Evolutionary conservation across 1,284 basidiomycete genomes (phyloP), one percentile per base, ranked within the genome.

Genomic region (Ustilago nuda): DNA sequence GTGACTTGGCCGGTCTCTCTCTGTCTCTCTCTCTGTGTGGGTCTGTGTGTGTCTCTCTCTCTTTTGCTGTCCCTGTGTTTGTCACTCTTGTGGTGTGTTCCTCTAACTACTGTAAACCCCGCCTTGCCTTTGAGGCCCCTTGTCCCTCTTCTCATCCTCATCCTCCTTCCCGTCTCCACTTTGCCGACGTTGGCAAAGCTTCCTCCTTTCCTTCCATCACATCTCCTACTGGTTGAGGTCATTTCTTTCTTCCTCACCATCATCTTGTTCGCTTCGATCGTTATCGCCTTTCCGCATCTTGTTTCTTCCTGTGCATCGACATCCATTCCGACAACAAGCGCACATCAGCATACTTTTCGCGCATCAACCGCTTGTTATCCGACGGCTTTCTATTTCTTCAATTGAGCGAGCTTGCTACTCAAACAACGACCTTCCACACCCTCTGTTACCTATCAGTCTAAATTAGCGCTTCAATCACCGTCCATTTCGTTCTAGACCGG

Each of bases 221-320:
- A 30, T 30, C 48, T 27, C 30, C 48, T 51, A 30, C 53, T 45
- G 27, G 54, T 27, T 46, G 45, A 56, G 45, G 30, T 35, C 53
- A 54, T 54, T 43, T 45, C 45, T 56, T 56, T 36, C 35, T 39
- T 58, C 56, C 13, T 58, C 33, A 48, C 56, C 56, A 19, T 30
- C 45, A 35, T 50, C 43, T 58, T 35, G 23, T 37, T 32, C 37
- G 33, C 41, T 23, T 46, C 43, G n/a, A 17, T 41, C n/a, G 13
- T 30, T 9, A 23, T n/a, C 30, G 23, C 4, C 35, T 9, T 48
- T 59, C 57, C 12, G 4, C 39, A 41, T 13, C 4, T 53, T 23
- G 12, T 13, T 39, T 23, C 32, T 36, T 41, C n/a, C 39, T 13
- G 17, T 19, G 43, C 17, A 50, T 15, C 36, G 23, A 13, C 48